These are phyloP conservation scores for Chaetothyriales sp. DNA, from an alignment of 2,329 filamentous ascomycete species.

Conservation along the genomic window DNA sequence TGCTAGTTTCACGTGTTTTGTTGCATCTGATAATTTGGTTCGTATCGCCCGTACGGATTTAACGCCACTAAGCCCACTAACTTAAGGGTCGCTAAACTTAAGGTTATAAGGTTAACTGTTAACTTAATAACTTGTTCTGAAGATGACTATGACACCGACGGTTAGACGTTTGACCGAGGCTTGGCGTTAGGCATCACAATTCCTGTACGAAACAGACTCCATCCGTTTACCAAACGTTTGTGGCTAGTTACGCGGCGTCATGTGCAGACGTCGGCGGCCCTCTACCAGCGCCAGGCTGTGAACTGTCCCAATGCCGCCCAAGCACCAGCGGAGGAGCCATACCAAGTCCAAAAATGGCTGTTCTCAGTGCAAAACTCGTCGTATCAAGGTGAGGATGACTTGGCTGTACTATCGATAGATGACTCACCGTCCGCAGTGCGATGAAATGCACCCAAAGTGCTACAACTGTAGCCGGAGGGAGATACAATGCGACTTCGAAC, in stretches of 20 bases:
- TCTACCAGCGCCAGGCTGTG: neutral
- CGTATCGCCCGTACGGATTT: too few species aligned
- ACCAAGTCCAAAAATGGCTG: conserved; percentile 28
- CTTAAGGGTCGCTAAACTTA: too few species aligned
- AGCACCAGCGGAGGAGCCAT: conserved; percentile 19
- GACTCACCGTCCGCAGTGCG: conserved; percentile 19
- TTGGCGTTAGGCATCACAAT: neutral
- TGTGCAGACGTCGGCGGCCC: neutral
- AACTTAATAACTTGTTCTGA: neutral
- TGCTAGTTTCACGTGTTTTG: neutral
- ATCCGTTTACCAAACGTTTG: neutral
- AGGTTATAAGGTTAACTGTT: too few species aligned
- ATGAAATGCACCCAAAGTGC: conserved; percentile 24
- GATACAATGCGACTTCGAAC: conserved; percentile 23
- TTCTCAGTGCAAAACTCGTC: conserved; percentile 25
- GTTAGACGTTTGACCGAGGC: neutral
- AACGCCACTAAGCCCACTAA: too few species aligned
- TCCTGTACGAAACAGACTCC: neutral
- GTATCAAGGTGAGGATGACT: conserved; percentile 23
- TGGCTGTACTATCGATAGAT: neutral
- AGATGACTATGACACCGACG: neutral
- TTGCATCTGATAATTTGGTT: neutral
- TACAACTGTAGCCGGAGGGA: conserved; percentile 24
- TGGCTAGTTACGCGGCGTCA: neutral
- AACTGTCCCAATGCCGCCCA: conserved; percentile 12